A percentile compares a stretch with the other conserved stretches of the same genome.
phyloP scores from a whole-genome alignment of 1,139 yeast genomes.

The Hyphopichia wangnamkhiaoensis region DNA sequence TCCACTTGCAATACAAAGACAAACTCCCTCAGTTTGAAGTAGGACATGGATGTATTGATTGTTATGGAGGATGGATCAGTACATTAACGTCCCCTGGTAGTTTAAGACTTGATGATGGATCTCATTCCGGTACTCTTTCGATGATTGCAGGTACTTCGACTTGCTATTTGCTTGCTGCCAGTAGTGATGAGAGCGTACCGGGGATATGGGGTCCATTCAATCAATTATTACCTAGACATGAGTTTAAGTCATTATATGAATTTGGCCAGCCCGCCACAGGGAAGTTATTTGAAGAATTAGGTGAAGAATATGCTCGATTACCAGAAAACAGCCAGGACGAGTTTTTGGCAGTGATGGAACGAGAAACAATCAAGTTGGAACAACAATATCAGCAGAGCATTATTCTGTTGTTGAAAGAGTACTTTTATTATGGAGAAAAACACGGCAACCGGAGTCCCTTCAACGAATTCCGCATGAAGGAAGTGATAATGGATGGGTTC shows the following conservation, averaged over 20 bases:
- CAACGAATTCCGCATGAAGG: conserved; percentile 50
- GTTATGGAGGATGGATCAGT: conserved; percentile 57
- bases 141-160: conserved; percentile 67
- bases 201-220: conserved; percentile 64
- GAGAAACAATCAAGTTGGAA: conserved; percentile 22
- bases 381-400: conserved; percentile 18
- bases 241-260: conserved; percentile 35
- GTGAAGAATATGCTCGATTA: conserved; percentile 28
- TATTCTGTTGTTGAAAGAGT: conserved; percentile 33
- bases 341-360: conserved; percentile 35
- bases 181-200: conserved; percentile 17
- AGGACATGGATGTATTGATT: conserved; percentile 55
- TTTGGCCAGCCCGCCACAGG: conserved; percentile 65
- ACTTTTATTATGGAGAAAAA: conserved; percentile 54
- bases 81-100: conserved; percentile 21
- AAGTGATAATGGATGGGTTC: conserved; percentile 49
- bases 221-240: conserved; percentile 20
- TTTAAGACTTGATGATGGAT: neutral
- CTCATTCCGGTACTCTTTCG: conserved; percentile 23
- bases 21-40: conserved; percentile 16
- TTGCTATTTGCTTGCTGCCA: conserved; percentile 42
- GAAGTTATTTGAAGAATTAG: conserved; percentile 46
- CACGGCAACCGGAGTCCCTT: conserved; percentile 59
- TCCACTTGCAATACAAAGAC: neutral
- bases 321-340: conserved; percentile 1